Conservation (phyloP, 371 early-diverging fungal genomes). For the Mortierella sp. region DNA sequence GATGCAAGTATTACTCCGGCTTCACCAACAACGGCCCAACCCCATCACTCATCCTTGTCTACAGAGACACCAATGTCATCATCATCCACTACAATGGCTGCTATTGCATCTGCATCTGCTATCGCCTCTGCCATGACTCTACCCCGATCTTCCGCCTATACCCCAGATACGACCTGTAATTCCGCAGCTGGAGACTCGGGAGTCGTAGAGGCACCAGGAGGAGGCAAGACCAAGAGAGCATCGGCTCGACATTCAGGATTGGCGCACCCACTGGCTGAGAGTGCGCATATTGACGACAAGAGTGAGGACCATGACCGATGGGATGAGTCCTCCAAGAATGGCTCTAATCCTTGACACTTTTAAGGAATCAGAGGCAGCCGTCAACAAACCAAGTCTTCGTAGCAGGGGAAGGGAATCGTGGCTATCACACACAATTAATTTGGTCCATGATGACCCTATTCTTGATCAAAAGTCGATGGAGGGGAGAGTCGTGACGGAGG, state of each 20-base stretch:
- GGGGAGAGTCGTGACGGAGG: too few relatives aligned
- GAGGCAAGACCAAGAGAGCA: not conserved
- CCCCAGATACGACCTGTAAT: not conserved
- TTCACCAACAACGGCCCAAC: not conserved
- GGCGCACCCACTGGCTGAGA: conserved; percentile 19
- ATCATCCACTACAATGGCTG: conserved; percentile 22
- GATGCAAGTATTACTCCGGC: conserved; percentile 8
- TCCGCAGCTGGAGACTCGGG: too few relatives aligned
- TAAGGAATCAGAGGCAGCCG: too few relatives aligned
- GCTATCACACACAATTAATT: too few relatives aligned
- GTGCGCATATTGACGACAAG: conserved; percentile 7
- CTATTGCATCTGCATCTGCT: conserved; percentile 24
- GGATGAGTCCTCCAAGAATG: too few relatives aligned
- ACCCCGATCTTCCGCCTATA: conserved; percentile 9
- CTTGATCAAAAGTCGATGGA: too few relatives aligned
- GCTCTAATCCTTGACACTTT: too few relatives aligned
- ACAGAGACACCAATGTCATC: not conserved
- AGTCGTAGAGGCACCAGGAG: not conserved
- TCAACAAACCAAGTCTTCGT: too few relatives aligned
- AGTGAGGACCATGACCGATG: not conserved
- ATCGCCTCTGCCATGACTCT: conserved; percentile 28
- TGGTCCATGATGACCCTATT: too few relatives aligned
- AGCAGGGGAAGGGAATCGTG: too few relatives aligned
- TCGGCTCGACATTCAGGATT: not conserved
- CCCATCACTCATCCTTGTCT: not conserved